A percentile compares a stretch with the other conserved stretches of the same genome.
Evolutionary conservation across 1,284 basidiomycete genomes (phyloP).

Genomic region (Ganoderma meredithae): DNA sequence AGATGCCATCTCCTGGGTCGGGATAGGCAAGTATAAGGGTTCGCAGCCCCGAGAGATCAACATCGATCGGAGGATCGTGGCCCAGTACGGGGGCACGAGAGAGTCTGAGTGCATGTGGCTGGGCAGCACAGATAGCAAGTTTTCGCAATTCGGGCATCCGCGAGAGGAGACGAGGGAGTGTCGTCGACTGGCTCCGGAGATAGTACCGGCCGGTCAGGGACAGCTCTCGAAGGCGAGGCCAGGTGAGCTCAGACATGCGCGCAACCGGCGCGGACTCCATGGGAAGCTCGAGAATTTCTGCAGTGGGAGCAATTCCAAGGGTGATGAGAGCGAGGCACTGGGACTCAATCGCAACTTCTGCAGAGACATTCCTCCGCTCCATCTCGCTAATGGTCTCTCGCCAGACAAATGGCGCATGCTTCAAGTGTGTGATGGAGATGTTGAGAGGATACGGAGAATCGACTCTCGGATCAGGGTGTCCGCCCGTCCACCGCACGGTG

Average conservation of each 20-base stretch:
- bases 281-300: slow-evolving; percentile 12
- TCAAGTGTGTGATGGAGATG: slow-evolving; percentile 13
- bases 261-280: slow-evolving; percentile 15
- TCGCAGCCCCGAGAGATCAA: slow-evolving; percentile 7
- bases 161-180: slow-evolving; percentile 8
- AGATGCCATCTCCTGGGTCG: slow-evolving; percentile 20
- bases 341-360: slow-evolving; percentile 16
- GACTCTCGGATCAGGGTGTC: slow-evolving; percentile 17
- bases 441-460: slow-evolving; percentile 18
- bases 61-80: neutral
- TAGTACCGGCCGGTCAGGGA: slow-evolving; percentile 13
- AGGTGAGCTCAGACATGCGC: slow-evolving; percentile 18
- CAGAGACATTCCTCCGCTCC: slow-evolving; percentile 12
- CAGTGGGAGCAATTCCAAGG: slow-evolving; percentile 12
- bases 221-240: slow-evolving; percentile 14
- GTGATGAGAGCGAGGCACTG: slow-evolving; percentile 17
- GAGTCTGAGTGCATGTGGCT: slow-evolving; percentile 7
- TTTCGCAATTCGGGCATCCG: slow-evolving; percentile 7
- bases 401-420: slow-evolving; percentile 11
- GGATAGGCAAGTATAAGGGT: slow-evolving; percentile 17
- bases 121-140: slow-evolving; percentile 6
- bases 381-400: slow-evolving; percentile 7
- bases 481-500: slow-evolving; percentile 11
- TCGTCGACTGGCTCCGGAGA: slow-evolving; percentile 12
- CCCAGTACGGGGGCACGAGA: slow-evolving; percentile 13